Conservation (phyloP, 345 rosid species). For the Carallia brachiata region DNA sequence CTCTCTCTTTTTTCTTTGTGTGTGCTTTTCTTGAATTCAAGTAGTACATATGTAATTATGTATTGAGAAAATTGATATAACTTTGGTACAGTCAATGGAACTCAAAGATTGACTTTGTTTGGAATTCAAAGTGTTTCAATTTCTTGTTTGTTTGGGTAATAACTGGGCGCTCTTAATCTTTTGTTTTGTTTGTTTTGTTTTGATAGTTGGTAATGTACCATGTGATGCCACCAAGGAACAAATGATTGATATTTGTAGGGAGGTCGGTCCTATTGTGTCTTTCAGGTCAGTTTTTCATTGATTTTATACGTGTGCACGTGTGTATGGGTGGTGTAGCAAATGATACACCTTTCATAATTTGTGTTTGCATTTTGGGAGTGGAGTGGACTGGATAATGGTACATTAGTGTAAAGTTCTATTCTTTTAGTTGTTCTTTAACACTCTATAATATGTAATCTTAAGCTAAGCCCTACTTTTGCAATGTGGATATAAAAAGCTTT, state of each 20-base stretch:
- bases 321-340: no score
- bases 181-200: constrained; percentile 9
- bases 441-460: no score
- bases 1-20: not conserved
- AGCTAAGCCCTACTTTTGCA: no score
- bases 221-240: constrained; percentile 97
- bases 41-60: not conserved
- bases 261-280: constrained; percentile 96
- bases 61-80: not conserved
- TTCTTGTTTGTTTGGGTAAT: not conserved
- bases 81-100: not conserved
- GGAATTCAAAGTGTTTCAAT: not conserved
- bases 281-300: constrained; percentile 61
- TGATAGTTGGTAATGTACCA: constrained; percentile 94
- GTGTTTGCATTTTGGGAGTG: no score
- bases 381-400: not conserved
- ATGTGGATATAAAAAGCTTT: no score
- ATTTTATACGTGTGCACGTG: not conserved
- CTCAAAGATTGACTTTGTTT: no score
- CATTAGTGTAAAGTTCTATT: no score
- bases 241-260: constrained; percentile 88
- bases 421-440: no score
- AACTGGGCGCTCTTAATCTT: not conserved
- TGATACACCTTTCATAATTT: no score
- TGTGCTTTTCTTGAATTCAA: not conserved